Base-by-base conservation (phyloP, 179 eudicot genomes). In the Nepenthes alata region DNA sequence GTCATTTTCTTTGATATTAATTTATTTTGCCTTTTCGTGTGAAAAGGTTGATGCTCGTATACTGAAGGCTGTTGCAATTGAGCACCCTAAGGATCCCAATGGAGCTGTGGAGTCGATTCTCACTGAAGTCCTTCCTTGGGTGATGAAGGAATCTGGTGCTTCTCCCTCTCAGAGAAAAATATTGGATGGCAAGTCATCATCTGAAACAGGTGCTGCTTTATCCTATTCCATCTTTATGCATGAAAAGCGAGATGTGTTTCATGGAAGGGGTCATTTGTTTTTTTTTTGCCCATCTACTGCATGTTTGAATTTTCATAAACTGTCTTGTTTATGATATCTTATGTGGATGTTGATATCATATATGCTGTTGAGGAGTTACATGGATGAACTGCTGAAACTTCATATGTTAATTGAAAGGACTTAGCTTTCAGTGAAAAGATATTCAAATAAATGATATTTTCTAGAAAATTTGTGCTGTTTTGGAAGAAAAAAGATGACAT, bases 11-110 rank as follows among this genome's bases (percentile, higher is more conserved):
- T 34, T 45, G 47, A 14, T 49, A 41, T 34, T 25, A 2, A 13
- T 8, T 51, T 14, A 57, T 53, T 4, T 56, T 60, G 39, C 58
- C 0, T 48, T 52, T 66, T 64, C 25, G 39, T 67, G 58, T 67
- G 54, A 58, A 66, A 64, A 93, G 98, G 77, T 89, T 73, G 98
- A 93, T 78, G 51, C 70, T 35, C 91, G 98, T 38, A 61, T 78
- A 15, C 78, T 89, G 63, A 85, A 81, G 67, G 98, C 98, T 72
- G 98, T 85, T 66, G 90, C 98, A 36, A 85, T 89, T 59, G 98
- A 93, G 72, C 83, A 93, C 70, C 47, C 83, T 6, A 79, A 89
- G 67, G 93, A 93, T 77, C 78, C 79, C 59, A 74, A 85, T 70
- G 67, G 63, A 48, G 98, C 98, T 54, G 96, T 77, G 53, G 88